Evolutionary conservation across 1,139 yeast genomes (phyloP).

Genomic region (Magnusiomyces suaveolens): DNA sequence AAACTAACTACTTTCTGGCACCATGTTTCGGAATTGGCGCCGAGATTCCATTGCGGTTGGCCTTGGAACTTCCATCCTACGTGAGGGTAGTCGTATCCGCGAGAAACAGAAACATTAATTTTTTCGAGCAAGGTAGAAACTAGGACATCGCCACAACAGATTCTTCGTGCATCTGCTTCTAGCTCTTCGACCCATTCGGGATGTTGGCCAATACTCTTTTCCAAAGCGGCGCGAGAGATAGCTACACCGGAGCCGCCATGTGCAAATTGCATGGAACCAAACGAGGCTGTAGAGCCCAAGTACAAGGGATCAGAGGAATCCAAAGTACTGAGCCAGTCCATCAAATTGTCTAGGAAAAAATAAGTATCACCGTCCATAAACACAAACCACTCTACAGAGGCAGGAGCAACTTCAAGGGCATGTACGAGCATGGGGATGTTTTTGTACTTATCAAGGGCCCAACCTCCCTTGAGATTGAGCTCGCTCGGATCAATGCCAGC

Average conservation of each 20-base stretch:
- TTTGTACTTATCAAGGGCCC: conserved; percentile 34
- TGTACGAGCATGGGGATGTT: conserved; percentile 34
- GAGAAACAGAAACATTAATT: conserved; percentile 16
- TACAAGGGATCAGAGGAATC: conserved; percentile 27
- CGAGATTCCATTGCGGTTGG: conserved; percentile 5
- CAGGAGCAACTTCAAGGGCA: conserved; percentile 28
- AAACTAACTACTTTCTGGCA: conserved; percentile 23
- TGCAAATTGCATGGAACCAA: conserved; percentile 24
- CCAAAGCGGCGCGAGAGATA: conserved; percentile 29
- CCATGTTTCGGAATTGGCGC: conserved; percentile 11
- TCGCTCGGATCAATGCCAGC: conserved; percentile 14
- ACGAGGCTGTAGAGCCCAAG: conserved; percentile 27
- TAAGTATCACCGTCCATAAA: conserved; percentile 35
- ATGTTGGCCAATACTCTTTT: conserved; percentile 16
- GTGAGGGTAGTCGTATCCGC: conserved; percentile 19
- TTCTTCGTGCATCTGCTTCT: conserved; percentile 23
- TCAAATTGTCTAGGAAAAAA: conserved; percentile 26
- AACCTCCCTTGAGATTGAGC: conserved; percentile 20
- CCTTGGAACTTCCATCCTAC: conserved; percentile 11
- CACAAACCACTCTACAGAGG: conserved; percentile 29
- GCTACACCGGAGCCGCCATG: conserved; percentile 35
- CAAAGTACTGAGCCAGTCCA: conserved; percentile 22
- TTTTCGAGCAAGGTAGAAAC: conserved; percentile 26
- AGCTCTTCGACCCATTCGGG: conserved; percentile 23
- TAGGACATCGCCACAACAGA: conserved; percentile 33